A percentile compares a stretch with the other conserved stretches of the same genome.
These are phyloP conservation scores for Micractinium conductrix DNA, from an alignment of 139 green algal genomes.

Conservation along the genomic window DNA sequence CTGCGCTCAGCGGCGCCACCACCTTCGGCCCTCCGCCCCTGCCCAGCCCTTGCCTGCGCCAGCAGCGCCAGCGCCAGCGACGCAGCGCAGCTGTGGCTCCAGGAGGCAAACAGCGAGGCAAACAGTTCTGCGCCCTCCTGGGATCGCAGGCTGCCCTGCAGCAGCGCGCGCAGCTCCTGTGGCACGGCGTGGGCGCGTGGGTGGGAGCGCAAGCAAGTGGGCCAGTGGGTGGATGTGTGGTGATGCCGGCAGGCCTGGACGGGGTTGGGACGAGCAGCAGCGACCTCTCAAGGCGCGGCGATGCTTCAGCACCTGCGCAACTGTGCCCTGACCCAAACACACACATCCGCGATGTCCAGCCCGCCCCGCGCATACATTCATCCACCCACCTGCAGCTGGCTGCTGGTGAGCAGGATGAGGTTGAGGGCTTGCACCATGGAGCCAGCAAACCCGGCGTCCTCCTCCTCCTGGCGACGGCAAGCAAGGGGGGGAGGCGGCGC, in stretches of 20 bases:
- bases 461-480: constrained; percentile 48
- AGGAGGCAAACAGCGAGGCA: constrained; percentile 80
- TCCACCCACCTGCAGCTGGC: constrained; percentile 4
- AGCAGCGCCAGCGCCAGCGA: constrained; percentile 89
- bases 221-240: too few relatives aligned
- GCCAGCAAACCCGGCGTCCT: constrained; percentile 82
- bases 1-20: background rate
- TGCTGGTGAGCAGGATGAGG: constrained; percentile 92
- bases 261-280: too few relatives aligned
- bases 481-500: background rate
- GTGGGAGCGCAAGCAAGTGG: background rate
- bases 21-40: too few relatives aligned
- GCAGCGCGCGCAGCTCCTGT: constrained; percentile 37
- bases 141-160: constrained; percentile 17
- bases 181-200: background rate
- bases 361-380: too few relatives aligned
- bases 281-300: too few relatives aligned
- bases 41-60: too few relatives aligned
- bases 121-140: constrained; percentile 71
- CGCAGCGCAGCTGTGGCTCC: constrained; percentile 81
- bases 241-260: too few relatives aligned
- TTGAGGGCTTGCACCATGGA: constrained; percentile 90
- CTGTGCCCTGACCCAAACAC: too few relatives aligned
- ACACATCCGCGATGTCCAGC: too few relatives aligned
- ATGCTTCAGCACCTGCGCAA: too few relatives aligned